These are phyloP conservation scores for Cenchrus americanus DNA, from an alignment of 176 grass and related monocot genomes.

Conservation along the genomic window DNA sequence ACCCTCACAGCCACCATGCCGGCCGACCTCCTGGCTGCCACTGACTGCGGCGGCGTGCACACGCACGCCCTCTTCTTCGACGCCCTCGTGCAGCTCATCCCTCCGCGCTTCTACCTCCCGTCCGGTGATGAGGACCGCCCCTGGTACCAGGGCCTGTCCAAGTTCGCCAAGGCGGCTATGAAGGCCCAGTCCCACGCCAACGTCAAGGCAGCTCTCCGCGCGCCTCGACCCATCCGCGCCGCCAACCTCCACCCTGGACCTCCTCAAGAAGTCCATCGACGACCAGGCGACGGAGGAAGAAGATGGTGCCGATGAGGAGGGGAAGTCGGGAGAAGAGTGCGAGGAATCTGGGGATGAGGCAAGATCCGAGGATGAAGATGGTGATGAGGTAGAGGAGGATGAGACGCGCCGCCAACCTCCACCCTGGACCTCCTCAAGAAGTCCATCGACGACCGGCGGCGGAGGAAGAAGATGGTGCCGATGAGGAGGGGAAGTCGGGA, in stretches of 20 bases:
- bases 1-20: slow-evolving; percentile 32
- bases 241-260: slow-evolving; percentile 61
- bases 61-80: no score
- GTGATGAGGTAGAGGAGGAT: slow-evolving; percentile 28
- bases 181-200: slow-evolving; percentile 79
- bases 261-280: slow-evolving; percentile 65
- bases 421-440: slow-evolving; percentile 83
- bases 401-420: slow-evolving; percentile 25
- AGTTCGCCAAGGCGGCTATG: slow-evolving; percentile 61
- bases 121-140: slow-evolving; percentile 65
- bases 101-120: slow-evolving; percentile 72
- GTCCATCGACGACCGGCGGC: slow-evolving; percentile 42
- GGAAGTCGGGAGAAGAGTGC: slow-evolving; percentile 39
- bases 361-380: slow-evolving; percentile 28
- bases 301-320: slow-evolving; percentile 14
- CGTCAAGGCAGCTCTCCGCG: slow-evolving; percentile 63
- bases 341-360: slow-evolving; percentile 32
- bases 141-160: slow-evolving; percentile 84
- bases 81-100: slow-evolving; percentile 83
- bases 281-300: slow-evolving; percentile 38
- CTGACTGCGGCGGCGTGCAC: slow-evolving; percentile 33
- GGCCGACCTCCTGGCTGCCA: slow-evolving; percentile 39
- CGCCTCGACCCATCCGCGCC: slow-evolving; percentile 54
- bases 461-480: slow-evolving; percentile 26
- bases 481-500: slow-evolving; percentile 31